A percentile compares a stretch with the other conserved stretches of the same genome.
Conservation (phyloP, 805 yeast species). For the Sugiyamaella mastotermitis region DNA sequence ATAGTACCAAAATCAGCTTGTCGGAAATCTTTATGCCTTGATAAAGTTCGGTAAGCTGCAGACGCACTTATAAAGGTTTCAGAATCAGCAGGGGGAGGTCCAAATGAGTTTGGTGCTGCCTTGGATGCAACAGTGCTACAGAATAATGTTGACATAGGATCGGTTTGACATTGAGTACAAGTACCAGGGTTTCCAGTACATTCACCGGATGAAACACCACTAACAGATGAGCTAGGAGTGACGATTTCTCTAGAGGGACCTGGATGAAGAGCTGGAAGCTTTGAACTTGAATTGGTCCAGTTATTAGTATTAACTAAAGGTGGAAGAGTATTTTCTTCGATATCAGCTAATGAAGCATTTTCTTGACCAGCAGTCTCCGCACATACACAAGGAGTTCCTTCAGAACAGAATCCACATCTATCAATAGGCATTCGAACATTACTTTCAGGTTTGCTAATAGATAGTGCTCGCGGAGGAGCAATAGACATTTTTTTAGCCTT, state of each 20-base stretch:
- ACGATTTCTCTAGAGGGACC: slow-evolving; percentile 49
- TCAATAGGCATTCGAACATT: slow-evolving; percentile 36
- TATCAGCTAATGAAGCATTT: slow-evolving; percentile 30
- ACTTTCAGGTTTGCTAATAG: slow-evolving; percentile 6
- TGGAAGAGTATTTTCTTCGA: slow-evolving; percentile 22
- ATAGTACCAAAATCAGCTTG: slow-evolving; percentile 67
- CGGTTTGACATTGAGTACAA: slow-evolving; percentile 79
- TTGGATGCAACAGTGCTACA: slow-evolving; percentile 74
- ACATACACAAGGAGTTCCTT: slow-evolving; percentile 87
- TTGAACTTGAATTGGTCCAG: slow-evolving; percentile 23
- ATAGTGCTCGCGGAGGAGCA: neutral
- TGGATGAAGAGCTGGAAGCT: slow-evolving; percentile 57
- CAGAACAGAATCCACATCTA: slow-evolving; percentile 91
- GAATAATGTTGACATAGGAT: slow-evolving; percentile 83
- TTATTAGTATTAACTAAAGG: slow-evolving; percentile 15
- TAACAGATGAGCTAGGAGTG: slow-evolving; percentile 3
- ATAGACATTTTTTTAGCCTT: slow-evolving; percentile 11
- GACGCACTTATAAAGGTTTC: slow-evolving; percentile 72
- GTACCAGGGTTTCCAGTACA: slow-evolving; percentile 86
- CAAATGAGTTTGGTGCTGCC: slow-evolving; percentile 2
- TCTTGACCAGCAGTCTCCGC: slow-evolving; percentile 56
- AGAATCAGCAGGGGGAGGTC: slow-evolving; percentile 11
- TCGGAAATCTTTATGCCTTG: slow-evolving; percentile 72
- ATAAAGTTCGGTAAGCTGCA: slow-evolving; percentile 82
- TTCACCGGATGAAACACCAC: slow-evolving; percentile 27